phyloP scores from a whole-genome alignment of 2,329 filamentous ascomycete genomes.

The Didymella lethalis region DNA sequence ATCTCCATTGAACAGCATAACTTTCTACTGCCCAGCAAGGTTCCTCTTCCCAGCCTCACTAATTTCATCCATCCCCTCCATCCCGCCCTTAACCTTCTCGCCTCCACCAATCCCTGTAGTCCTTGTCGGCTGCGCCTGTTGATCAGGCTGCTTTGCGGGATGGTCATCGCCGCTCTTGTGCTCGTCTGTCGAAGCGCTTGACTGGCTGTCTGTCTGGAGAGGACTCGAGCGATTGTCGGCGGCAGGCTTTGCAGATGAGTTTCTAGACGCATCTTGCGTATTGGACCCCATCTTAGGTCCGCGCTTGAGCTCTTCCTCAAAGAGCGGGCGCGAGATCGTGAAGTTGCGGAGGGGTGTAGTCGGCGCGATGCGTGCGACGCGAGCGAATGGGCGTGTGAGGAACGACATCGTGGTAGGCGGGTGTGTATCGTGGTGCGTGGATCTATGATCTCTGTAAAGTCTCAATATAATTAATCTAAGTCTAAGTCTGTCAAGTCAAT shows the following conservation, averaged over 20 bases:
- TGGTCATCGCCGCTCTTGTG: slow-evolving; percentile 44
- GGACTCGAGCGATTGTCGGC: slow-evolving; percentile 33
- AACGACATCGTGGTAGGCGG: slow-evolving; percentile 12
- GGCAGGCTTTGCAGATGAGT: slow-evolving; percentile 36
- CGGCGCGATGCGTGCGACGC: background rate
- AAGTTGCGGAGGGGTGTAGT: slow-evolving; percentile 11
- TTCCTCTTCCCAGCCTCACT: slow-evolving; percentile 19
- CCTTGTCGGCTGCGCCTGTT: slow-evolving; percentile 41
- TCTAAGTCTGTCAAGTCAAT: background rate
- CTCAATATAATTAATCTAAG: background rate
- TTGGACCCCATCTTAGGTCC: slow-evolving; percentile 29
- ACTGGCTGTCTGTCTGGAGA: slow-evolving; percentile 42
- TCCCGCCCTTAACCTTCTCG: slow-evolving; percentile 44
- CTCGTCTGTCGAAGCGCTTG: slow-evolving; percentile 41
- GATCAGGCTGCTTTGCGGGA: slow-evolving; percentile 51
- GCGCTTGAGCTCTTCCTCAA: slow-evolving; percentile 27
- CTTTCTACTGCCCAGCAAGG: slow-evolving; percentile 13
- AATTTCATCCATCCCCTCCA: slow-evolving; percentile 39
- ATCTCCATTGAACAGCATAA: background rate
- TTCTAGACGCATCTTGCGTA: slow-evolving; percentile 27
- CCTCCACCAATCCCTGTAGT: slow-evolving; percentile 46
- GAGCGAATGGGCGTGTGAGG: slow-evolving; percentile 5
- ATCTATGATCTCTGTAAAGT: too few relatives aligned
- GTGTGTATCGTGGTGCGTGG: background rate
- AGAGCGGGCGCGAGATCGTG: slow-evolving; percentile 13